phyloP scores from a whole-genome alignment of 139 green algal genomes.

The Chlorella sp. region DNA sequence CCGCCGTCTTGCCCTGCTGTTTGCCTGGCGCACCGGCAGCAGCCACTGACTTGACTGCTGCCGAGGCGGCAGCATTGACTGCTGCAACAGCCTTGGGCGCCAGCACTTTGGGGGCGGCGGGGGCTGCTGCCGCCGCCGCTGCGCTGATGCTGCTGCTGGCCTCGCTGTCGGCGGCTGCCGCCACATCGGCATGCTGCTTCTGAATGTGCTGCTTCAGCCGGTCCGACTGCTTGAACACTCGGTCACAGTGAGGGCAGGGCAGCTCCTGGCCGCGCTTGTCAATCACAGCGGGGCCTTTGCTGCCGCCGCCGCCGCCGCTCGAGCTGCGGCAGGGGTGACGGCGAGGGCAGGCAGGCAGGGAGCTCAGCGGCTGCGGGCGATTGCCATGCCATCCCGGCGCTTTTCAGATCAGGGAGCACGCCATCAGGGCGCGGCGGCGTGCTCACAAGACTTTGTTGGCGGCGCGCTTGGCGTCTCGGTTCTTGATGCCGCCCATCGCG shows the following conservation, averaged over 20 bases:
- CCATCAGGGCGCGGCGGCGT: neutral
- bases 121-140: neutral
- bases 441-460: slow-evolving; percentile 47
- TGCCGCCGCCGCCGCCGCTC: slow-evolving; percentile 74
- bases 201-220: slow-evolving; percentile 76
- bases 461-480: slow-evolving; percentile 46
- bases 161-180: neutral
- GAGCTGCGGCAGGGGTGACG: slow-evolving; percentile 63
- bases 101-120: neutral
- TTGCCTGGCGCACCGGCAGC: neutral
- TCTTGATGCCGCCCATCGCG: slow-evolving; percentile 45
- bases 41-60: slow-evolving; percentile 5
- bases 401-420: too few species aligned
- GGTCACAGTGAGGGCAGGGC: slow-evolving; percentile 89
- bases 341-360: too few species aligned
- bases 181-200: slow-evolving; percentile 72
- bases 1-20: neutral
- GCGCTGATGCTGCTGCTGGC: slow-evolving; percentile 4
- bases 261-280: slow-evolving; percentile 90
- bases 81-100: neutral
- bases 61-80: neutral
- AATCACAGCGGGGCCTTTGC: slow-evolving; percentile 80
- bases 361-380: too few species aligned
- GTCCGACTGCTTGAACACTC: slow-evolving; percentile 82
- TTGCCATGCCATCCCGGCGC: neutral